Conservation (phyloP, 1,284 basidiomycete species). For the Fistulinella cinereoalba region DNA sequence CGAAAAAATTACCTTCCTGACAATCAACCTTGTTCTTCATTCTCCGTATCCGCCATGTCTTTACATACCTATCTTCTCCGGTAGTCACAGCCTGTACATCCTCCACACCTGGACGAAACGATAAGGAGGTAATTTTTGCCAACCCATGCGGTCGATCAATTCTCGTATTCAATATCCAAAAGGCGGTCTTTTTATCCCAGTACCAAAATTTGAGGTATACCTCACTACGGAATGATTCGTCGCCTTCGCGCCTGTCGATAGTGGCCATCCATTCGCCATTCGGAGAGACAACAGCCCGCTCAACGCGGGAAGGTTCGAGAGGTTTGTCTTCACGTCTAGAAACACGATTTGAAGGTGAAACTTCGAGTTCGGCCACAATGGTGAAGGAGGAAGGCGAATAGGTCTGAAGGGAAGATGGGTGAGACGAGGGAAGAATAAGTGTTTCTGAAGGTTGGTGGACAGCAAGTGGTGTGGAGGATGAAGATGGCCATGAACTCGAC, state of each 20-base stretch:
- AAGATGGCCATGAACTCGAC: conserved; percentile 40
- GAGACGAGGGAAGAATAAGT: conserved; percentile 87
- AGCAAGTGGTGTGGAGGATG: conserved; percentile 57
- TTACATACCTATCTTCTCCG: conserved; percentile 67
- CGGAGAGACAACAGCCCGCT: conserved; percentile 64
- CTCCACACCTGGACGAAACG: conserved; percentile 58
- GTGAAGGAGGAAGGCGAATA: conserved; percentile 76
- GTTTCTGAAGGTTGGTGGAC: conserved; percentile 71
- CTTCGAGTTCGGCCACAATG: conserved; percentile 85
- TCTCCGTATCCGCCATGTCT: conserved; percentile 65
- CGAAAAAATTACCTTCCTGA: conserved; percentile 44
- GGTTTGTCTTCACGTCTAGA: conserved; percentile 80
- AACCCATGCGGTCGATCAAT: conserved; percentile 87
- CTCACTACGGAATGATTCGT: conserved; percentile 62
- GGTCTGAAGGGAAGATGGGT: conserved; percentile 92
- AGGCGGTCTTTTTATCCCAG: conserved; percentile 63
- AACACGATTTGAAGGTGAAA: conserved; percentile 91
- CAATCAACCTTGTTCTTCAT: conserved; percentile 42
- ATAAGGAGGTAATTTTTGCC: conserved; percentile 60
- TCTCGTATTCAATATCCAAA: conserved; percentile 83
- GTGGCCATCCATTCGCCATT: conserved; percentile 93
- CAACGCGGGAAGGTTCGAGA: conserved; percentile 77
- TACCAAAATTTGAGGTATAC: conserved; percentile 89
- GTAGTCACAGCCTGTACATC: conserved; percentile 54
- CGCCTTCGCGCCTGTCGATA: conserved; percentile 72